Base-by-base conservation (phyloP, 192 early-diverging fungal genomes). In the Backusella mclennaniae region DNA sequence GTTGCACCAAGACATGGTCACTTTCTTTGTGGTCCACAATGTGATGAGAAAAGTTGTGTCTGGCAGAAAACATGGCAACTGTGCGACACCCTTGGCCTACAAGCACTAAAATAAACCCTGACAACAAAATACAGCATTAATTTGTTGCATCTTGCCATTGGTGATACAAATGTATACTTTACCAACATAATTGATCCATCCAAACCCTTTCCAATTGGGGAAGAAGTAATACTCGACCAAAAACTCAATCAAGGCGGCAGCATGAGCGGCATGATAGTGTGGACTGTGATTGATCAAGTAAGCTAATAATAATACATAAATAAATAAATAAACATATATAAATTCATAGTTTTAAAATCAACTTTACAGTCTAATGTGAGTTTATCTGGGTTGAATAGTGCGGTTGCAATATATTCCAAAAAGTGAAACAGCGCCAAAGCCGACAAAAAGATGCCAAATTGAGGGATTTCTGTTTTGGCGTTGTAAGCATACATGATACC, bases 61-160 rank as follows among this genome's bases (percentile, higher is more conserved):
- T 93, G 15, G 96, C 96, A n/a, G 92, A 95, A 42, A 95, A 83
- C 96, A 97, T 97, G 15, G 96, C 96, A 42, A 91, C 76, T 9
- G 94, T 93, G 7, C 97, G 88, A 35, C 92, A 87, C 17, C 73
- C 23, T 82, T 99, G 97, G 0, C 93, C 93, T 0, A 87, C 72
- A n/a, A 94, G 49, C 9, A 95, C 83, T 9, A 89, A 29, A 4
- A 84, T 31, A 3, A 96, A 72, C 15, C 92, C 96, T 87, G 79
- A 33, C 44, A 49, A 46, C 15, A 56, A 56, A 39, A 39, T 9
- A 39, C 2, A 56, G 52, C 23, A 39, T 69, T 67, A 67, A 17
- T 33, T 31, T 31, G 31, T 31, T 67, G 3, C 4, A 12, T 70
- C 4, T 33, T 38, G 15, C 17, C 33, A 9, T 7, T 11, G 38